Conservation (phyloP, 495 filamentous ascomycete genomes). For the Echria macrotheca region DNA sequence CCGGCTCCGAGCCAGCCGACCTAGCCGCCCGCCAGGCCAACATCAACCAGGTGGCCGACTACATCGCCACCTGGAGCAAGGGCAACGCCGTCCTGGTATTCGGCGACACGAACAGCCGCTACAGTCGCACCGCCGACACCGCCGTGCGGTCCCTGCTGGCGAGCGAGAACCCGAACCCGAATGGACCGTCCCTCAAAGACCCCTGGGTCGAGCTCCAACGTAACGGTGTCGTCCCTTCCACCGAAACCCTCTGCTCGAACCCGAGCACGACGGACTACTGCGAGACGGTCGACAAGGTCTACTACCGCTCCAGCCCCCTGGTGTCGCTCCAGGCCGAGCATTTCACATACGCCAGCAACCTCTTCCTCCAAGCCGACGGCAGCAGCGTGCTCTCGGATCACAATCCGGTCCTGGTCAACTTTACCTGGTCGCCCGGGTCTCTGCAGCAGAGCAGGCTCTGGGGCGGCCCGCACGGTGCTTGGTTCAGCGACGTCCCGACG, state of each 20-base stretch:
- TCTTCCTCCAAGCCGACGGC: constrained; percentile 49
- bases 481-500: constrained; percentile 50
- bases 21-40: constrained; percentile 47
- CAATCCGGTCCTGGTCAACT: constrained; percentile 52
- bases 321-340: constrained; percentile 37
- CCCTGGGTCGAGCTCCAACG: constrained; percentile 48
- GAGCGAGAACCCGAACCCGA: constrained; percentile 23
- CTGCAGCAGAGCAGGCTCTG: constrained; percentile 45
- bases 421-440: constrained; percentile 43
- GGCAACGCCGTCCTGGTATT: constrained; percentile 56
- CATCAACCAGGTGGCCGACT: constrained; percentile 49
- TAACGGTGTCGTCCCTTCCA: constrained; percentile 39
- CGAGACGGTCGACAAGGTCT: constrained; percentile 60
- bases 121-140: constrained; percentile 47
- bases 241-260: constrained; percentile 44
- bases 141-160: constrained; percentile 38
- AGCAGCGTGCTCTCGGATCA: constrained; percentile 56
- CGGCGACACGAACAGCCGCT: constrained; percentile 57
- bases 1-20: constrained; percentile 47
- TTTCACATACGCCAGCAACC: constrained; percentile 44
- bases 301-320: constrained; percentile 48
- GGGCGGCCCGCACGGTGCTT: constrained; percentile 49
- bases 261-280: constrained; percentile 44
- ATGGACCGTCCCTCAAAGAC: constrained; percentile 36
- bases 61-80: constrained; percentile 45